Conservation (phyloP, 1,284 basidiomycete species). For the Moesziomyces antarcticus region DNA sequence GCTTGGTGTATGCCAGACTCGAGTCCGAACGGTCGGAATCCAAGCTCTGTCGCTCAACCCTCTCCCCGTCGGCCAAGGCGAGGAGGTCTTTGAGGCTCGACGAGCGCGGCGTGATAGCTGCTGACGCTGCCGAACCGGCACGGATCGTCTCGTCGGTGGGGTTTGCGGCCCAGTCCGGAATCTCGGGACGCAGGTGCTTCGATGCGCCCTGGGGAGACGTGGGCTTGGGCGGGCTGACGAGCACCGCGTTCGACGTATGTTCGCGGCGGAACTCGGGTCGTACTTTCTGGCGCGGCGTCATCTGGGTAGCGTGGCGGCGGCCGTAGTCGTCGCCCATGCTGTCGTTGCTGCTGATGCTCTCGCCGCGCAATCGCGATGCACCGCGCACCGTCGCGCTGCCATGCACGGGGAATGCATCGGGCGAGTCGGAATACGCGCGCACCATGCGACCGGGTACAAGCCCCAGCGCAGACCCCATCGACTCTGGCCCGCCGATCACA, state of each 20-base stretch:
- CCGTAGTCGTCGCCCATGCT: constrained; percentile 1
- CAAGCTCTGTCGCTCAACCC: constrained; percentile 8
- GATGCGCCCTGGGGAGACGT: neutral
- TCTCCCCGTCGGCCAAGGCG: constrained; percentile 3
- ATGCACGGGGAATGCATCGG: constrained; percentile 1
- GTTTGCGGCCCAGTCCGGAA: neutral
- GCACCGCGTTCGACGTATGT: constrained; percentile 34
- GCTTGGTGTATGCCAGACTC: constrained; percentile 43
- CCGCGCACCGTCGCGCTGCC: neutral
- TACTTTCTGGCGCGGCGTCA: constrained; percentile 20
- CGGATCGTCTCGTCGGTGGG: neutral
- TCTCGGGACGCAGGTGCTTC: neutral
- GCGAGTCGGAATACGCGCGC: constrained; percentile 28
- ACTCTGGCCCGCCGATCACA: neutral
- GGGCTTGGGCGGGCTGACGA: constrained; percentile 20
- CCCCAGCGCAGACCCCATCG: constrained; percentile 28
- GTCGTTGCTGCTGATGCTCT: constrained; percentile 31
- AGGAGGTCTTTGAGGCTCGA: constrained; percentile 37
- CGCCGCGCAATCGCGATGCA: constrained; percentile 19
- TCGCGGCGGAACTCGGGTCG: constrained; percentile 32
- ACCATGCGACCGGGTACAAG: constrained; percentile 38
- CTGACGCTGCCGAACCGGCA: constrained; percentile 7
- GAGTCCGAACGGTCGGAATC: constrained; percentile 29
- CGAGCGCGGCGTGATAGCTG: constrained; percentile 30
- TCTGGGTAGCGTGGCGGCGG: constrained; percentile 10